Percentiles rank a stretch among this genome's conserved stretches.
Conservation (phyloP, 768 basidiomycete genomes). For the Cantharellus cinnabarinus region DNA sequence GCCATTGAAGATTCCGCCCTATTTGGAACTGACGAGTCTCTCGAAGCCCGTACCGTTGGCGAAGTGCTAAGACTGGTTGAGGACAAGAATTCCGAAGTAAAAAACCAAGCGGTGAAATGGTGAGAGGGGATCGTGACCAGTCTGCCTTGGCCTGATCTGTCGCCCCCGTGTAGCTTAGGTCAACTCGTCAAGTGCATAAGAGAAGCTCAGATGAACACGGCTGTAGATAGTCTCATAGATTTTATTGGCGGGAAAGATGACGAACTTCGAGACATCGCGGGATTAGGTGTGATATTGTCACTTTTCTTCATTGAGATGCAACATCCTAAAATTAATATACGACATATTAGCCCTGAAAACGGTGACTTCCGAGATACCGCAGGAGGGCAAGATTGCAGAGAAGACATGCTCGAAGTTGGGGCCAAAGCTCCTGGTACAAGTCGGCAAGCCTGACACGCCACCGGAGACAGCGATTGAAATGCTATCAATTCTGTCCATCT, state of each 20-base stretch:
- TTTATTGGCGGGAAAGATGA: constrained; percentile 77
- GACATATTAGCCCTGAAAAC: constrained; percentile 62
- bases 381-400: constrained; percentile 56
- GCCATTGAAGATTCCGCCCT: constrained; percentile 55
- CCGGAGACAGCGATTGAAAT: constrained; percentile 72
- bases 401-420: constrained; percentile 70
- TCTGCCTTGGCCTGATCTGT: background rate
- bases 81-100: constrained; percentile 95
- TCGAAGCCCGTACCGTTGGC: constrained; percentile 67
- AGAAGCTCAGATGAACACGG: constrained; percentile 60
- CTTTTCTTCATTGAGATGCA: background rate
- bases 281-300: constrained; percentile 39
- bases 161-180: constrained; percentile 38
- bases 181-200: constrained; percentile 78
- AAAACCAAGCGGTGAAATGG: constrained; percentile 96
- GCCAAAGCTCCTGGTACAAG: constrained; percentile 60
- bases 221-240: constrained; percentile 76
- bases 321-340: background rate
- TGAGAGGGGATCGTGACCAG: constrained; percentile 18
- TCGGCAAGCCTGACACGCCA: constrained; percentile 52
- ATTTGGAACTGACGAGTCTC: constrained; percentile 66
- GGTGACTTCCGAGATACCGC: constrained; percentile 76
- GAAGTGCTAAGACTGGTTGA: constrained; percentile 74
- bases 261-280: constrained; percentile 84
- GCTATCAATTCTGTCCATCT: constrained; percentile 67